phyloP scores from a whole-genome alignment of 2,329 filamentous ascomycete species.

The Pseudogymnoascus sp. region DNA sequence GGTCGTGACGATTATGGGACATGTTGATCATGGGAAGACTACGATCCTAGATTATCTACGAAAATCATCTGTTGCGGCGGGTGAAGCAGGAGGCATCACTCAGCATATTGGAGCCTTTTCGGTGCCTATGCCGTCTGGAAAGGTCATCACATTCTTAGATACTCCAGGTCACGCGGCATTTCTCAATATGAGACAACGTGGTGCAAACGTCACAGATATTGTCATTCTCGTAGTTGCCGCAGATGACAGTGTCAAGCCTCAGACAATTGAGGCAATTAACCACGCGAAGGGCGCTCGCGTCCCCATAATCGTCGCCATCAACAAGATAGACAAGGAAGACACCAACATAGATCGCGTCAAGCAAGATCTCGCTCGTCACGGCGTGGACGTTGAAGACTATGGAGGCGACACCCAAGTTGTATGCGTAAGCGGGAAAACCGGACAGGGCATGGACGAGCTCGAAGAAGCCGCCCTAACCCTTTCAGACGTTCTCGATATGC shows the following conservation, averaged over 20 bases:
- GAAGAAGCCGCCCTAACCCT: constrained; percentile 85
- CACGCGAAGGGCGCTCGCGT: constrained; percentile 82
- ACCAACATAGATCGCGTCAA: constrained; percentile 79
- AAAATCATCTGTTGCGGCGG: constrained; percentile 83
- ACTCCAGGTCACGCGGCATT: constrained; percentile 96
- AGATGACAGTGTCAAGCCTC: constrained; percentile 95
- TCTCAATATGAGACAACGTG: constrained; percentile 88
- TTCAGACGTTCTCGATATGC: constrained; percentile 83
- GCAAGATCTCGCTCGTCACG: constrained; percentile 72
- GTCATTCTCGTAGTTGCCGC: constrained; percentile 92
- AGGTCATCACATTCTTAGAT: constrained; percentile 91
- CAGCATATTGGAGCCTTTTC: constrained; percentile 98
- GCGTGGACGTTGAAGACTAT: constrained; percentile 87
- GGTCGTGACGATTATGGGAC: constrained; percentile 98
- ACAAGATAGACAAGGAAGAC: constrained; percentile 88
- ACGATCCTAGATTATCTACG: constrained; percentile 90
- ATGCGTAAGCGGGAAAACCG: constrained; percentile 86
- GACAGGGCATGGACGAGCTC: constrained; percentile 80
- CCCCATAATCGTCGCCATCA: constrained; percentile 95
- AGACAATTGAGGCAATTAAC: constrained; percentile 92
- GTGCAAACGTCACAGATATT: constrained; percentile 93
- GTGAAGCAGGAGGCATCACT: constrained; percentile 93
- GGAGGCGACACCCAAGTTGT: constrained; percentile 93
- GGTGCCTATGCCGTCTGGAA: constrained; percentile 76
- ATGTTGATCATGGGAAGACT: constrained; percentile 97